Percentiles rank a stretch among this genome's conserved stretches.
These are phyloP conservation scores for Cladobotryum protrusum DNA, from an alignment of 2,329 filamentous ascomycete species.

Conservation along the genomic window DNA sequence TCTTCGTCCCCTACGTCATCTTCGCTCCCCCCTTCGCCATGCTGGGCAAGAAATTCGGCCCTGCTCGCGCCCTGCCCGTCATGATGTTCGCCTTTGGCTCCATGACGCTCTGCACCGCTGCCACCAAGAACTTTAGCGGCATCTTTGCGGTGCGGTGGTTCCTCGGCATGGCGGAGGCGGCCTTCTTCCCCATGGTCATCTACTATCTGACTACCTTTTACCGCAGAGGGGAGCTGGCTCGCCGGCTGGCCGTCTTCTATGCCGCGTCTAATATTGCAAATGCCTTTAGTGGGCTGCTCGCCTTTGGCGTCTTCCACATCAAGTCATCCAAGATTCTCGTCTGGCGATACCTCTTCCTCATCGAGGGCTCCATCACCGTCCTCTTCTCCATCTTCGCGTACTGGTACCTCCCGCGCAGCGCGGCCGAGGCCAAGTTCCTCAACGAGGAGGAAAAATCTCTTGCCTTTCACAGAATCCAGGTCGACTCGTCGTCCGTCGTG, in stretches of 20 bases:
- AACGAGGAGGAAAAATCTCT: constrained; percentile 59
- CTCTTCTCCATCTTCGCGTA: constrained; percentile 58
- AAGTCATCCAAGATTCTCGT: constrained; percentile 26
- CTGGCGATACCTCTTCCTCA: constrained; percentile 49
- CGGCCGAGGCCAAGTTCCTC: constrained; percentile 59
- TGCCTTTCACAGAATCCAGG: constrained; percentile 66
- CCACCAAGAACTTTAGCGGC: constrained; percentile 42
- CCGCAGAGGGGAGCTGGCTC: constrained; percentile 38
- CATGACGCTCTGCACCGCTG: constrained; percentile 55
- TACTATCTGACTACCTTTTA: constrained; percentile 50
- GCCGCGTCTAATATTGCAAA: constrained; percentile 69
- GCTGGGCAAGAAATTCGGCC: constrained; percentile 64
- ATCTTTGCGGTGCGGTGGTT: constrained; percentile 45
- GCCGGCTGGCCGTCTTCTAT: constrained; percentile 60
- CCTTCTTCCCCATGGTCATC: constrained; percentile 48
- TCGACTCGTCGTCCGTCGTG: constrained; percentile 63
- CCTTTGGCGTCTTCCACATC: constrained; percentile 46
- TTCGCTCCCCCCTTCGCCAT: constrained; percentile 55
- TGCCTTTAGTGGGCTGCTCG: constrained; percentile 42
- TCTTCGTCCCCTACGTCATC: constrained; percentile 70
- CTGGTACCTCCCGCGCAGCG: constrained; percentile 61
- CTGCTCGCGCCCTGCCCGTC: constrained; percentile 58
- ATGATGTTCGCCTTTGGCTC: constrained; percentile 69
- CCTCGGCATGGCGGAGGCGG: constrained; percentile 49
- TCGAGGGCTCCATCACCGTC: constrained; percentile 53